A percentile compares a stretch with the other conserved stretches of the same genome.
phyloP scores from a whole-genome alignment of 2,329 filamentous ascomycete species.

The Paraphaeosphaeria sporulosa region DNA sequence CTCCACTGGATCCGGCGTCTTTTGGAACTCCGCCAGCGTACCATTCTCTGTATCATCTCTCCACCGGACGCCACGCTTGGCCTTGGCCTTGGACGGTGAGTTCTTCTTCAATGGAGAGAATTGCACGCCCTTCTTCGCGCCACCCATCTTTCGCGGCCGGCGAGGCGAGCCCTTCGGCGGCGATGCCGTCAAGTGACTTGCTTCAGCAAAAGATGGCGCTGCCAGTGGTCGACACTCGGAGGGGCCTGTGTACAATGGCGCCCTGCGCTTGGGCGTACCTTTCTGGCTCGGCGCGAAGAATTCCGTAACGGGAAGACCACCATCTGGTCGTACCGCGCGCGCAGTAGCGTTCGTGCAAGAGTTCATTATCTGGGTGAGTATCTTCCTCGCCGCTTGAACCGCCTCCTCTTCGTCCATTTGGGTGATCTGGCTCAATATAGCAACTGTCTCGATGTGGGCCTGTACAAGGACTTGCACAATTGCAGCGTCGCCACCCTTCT shows the following conservation, averaged over 20 bases:
- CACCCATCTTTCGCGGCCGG: conserved; percentile 68
- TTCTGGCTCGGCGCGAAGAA: conserved; percentile 73
- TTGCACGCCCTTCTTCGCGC: conserved; percentile 73
- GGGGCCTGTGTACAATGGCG: conserved; percentile 57
- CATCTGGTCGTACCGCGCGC: conserved; percentile 91
- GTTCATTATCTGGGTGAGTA: conserved; percentile 80
- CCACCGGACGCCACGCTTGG: conserved; percentile 86
- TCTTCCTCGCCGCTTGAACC: conserved; percentile 76
- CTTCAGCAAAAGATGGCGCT: conserved; percentile 40
- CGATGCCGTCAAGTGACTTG: conserved; percentile 56
- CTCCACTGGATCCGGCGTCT: conserved; percentile 78
- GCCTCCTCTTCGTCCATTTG: conserved; percentile 85
- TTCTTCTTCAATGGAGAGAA: conserved; percentile 86
- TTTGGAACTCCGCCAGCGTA: conserved; percentile 86
- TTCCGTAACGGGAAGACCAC: conserved; percentile 67
- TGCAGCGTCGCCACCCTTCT: conserved; percentile 78
- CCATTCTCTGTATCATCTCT: conserved; percentile 89
- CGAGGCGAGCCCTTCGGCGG: conserved; percentile 82
- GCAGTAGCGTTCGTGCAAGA: conserved; percentile 76
- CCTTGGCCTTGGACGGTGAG: conserved; percentile 63
- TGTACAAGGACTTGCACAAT: conserved; percentile 84
- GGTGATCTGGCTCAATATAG: conserved; percentile 82
- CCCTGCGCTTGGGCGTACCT: conserved; percentile 79
- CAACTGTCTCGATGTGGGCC: conserved; percentile 90
- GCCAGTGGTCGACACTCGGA: conserved; percentile 55